A percentile compares a stretch with the other conserved stretches of the same genome.
Conservation (phyloP, 225 moss, liverwort and hornwort genomes). For the Polytrichum formosum region DNA sequence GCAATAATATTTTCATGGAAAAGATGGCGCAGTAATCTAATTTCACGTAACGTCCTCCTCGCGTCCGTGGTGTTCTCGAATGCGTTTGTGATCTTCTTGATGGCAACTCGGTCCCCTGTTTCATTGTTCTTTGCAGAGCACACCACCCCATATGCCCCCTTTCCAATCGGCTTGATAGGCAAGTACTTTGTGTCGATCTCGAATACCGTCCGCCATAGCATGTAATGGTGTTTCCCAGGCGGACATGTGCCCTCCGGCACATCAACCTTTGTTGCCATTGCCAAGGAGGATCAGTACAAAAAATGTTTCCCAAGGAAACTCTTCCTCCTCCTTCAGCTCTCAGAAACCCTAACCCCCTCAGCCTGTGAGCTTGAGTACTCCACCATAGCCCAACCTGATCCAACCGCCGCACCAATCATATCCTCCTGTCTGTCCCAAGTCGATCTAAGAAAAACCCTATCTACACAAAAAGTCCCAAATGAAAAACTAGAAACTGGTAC, state of each 20-base stretch:
- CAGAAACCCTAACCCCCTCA: no score
- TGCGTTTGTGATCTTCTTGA: conserved; percentile 98
- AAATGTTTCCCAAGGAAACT: no score
- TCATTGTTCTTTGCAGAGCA: conserved; percentile 89
- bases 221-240: conserved; percentile 88
- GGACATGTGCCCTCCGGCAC: conserved; percentile 92
- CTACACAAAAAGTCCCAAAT: no score
- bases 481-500: no score
- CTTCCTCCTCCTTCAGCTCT: no score
- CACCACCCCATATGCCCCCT: conserved; percentile 96
- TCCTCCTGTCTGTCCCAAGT: no score
- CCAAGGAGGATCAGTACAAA: not conserved
- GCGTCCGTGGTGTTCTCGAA: conserved; percentile 99
- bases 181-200: conserved; percentile 96
- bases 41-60: conserved; percentile 86
- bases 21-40: conserved; percentile 84
- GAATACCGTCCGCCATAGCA: conserved; percentile 90
- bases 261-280: conserved; percentile 91
- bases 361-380: no score
- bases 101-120: conserved; percentile 82
- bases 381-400: no score
- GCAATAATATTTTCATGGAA: conserved; percentile 97
- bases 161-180: conserved; percentile 96
- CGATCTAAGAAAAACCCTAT: no score
- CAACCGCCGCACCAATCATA: no score